A percentile compares a stretch with the other conserved stretches of the same genome.
These are phyloP conservation scores for Pseudonitzschia multistriata DNA, from an alignment of 108 stramenopile genomes.

Conservation along the genomic window DNA sequence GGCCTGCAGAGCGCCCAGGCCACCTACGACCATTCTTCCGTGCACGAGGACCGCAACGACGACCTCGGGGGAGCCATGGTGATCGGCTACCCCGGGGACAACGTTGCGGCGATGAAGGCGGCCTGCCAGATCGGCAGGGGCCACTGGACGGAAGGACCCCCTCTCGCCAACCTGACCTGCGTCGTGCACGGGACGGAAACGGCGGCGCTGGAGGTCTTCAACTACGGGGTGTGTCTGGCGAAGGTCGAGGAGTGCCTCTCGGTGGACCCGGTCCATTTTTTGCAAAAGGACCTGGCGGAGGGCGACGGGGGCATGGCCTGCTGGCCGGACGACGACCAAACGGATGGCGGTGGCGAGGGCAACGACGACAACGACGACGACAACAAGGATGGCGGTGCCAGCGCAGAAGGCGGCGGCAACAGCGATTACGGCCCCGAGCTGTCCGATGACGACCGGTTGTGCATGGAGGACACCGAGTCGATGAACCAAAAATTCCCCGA, in stretches of 20 bases:
- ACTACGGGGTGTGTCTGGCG: slow-evolving; percentile 6
- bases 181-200: not conserved
- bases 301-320: not conserved
- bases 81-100: not conserved
- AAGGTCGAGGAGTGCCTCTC: not conserved
- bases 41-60: not conserved
- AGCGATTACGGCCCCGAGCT: not conserved
- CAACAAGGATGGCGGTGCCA: not conserved
- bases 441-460: not conserved
- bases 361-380: not conserved
- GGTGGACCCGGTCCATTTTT: not conserved
- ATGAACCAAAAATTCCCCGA: not conserved
- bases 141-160: not conserved
- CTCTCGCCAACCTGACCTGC: not conserved
- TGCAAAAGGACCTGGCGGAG: not conserved
- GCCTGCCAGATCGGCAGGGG: slow-evolving; percentile 1
- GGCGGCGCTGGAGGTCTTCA: not conserved
- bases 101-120: not conserved
- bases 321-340: not conserved
- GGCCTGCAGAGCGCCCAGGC: not conserved
- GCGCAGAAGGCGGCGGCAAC: not conserved
- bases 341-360: not conserved
- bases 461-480: not conserved
- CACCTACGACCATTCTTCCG: not conserved
- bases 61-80: not conserved